Base-by-base conservation (phyloP, 2,329 filamentous ascomycete genomes). In the Arthroderma uncinatum region DNA sequence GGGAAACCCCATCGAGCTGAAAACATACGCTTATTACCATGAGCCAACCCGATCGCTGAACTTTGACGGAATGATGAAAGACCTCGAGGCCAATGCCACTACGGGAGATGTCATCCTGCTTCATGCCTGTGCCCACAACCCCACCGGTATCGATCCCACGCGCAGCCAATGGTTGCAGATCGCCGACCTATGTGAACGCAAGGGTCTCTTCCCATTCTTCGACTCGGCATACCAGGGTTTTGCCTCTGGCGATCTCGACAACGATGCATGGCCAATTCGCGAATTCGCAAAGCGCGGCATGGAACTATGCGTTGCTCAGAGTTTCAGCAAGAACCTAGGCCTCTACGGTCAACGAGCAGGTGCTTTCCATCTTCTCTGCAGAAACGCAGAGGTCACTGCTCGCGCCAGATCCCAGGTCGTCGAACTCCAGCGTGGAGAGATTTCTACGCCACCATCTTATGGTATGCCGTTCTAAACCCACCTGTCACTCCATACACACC, bases 191-290 rank as follows among this genome's bases (percentile, higher is more conserved):
- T 85, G 96, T 70, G 82, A 82, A 68, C 74, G 82, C 67, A 93
- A 88, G 78, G 83, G 83, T 63, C 88, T 95, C 72, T 95, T 97
- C 76, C 92, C 92, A 64, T 96, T 97, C 82, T 97, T 98, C 74
- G 93, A 98, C 78, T 89, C 84, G 59, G 92, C 92, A 57, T 98
- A 98, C 78, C 93, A 97, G 75, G 93, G 93, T 48, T 98, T 97
- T 69, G 92, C 92, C 1, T 94, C 92, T 2, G 93, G 93, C 54
- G 85, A 93, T 68, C 81, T 95, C 36, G 82, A 82, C 65, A 83
- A 85, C 59, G 93, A 98, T 70, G 89, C 88, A 60, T 89, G 85
- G 78, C 89, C 92, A 12, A 84, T 97, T 61, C 86, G 89, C 64
- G 87, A 95, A 79, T 96, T 97, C 70, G 80, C 95, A 65, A 86